Base-by-base conservation (phyloP, 2,329 filamentous ascomycete genomes). In the Tricladium varicosporioides region DNA sequence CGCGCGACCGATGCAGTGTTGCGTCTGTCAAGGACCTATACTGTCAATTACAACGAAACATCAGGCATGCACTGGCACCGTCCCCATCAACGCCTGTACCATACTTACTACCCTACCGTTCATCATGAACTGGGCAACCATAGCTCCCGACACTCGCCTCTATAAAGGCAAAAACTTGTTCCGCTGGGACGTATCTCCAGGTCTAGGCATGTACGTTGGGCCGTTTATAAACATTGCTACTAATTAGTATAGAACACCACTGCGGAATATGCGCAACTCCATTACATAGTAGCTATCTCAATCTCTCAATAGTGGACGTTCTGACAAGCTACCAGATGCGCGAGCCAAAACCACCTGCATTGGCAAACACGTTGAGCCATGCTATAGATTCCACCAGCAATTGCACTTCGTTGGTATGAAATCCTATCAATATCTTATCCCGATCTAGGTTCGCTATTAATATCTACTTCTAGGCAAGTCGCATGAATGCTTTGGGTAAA, bases 311-410 rank as follows among this genome's bases (percentile, higher is more conserved):
- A 31, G 18, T 33, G 36, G 33, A 18, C 18, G 45, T 46, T 14
- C 48, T 63, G 14, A 60, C 53, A 16, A 15, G 13, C 45, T 31
- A 42, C 16, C 46, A 70, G 68, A 69, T 61, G 51, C 63, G 40
- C 55, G 68, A 40, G 67, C 68, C 2, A 70, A 68, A 27, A 63
- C 63, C 4, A 61, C 63, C 13, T 71, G 69, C 36, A 60, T 71
- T 47, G 68, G 68, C 9, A 67, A 67, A 46, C 69, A 71, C 56
- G 68, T 70, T 15, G 69, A 71, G 51, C 69, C 69, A 40, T 71
- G 69, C 56, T 67, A 67, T 33, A 57, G 69, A 13, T 71, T 67
- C 50, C 69, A 71, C 47, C 69, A 70, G 52, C 66, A 69, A 49
- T 48, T 71, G 13, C 68, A 71, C 49, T 70, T 71, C 49, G 59